phyloP scores from a whole-genome alignment of 2,329 filamentous ascomycete genomes.

The Zalaria obscura region DNA sequence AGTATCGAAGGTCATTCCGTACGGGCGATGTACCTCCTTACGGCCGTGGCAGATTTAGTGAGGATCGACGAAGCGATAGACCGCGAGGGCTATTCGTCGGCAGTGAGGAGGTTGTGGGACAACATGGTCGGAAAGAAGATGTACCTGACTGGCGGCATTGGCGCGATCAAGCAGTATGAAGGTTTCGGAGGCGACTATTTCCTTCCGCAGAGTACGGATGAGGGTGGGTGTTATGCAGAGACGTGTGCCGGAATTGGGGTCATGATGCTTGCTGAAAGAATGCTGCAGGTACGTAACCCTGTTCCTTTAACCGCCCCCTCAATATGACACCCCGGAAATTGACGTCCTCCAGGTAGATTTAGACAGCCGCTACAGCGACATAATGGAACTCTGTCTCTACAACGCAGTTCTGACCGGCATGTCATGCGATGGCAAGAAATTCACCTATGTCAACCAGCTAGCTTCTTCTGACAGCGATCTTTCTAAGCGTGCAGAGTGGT shows the following conservation, averaged over 20 bases:
- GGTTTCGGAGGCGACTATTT: conserved; percentile 47
- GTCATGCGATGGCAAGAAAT: conserved; percentile 40
- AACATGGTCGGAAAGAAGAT: conserved; percentile 49
- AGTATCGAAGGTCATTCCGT: conserved; percentile 46
- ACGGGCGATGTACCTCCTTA: conserved; percentile 46
- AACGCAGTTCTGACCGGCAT: conserved; percentile 46
- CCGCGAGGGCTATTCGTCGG: conserved; percentile 15
- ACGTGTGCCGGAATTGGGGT: conserved; percentile 47
- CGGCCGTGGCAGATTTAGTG: conserved; percentile 41
- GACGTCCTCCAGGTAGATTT: conserved; percentile 27
- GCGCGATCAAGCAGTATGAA: conserved; percentile 43
- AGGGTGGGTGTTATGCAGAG: conserved; percentile 48
- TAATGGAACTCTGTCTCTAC: conserved; percentile 48
- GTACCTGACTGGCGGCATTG: conserved; percentile 49
- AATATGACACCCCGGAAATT: no score
- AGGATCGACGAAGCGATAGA: conserved; percentile 18
- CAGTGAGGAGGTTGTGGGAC: conserved; percentile 38
- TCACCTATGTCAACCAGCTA: conserved; percentile 49
- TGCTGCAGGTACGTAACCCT: conserved; percentile 29
- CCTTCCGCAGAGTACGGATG: conserved; percentile 43
- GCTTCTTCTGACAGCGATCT: conserved; percentile 37
- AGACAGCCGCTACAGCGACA: conserved; percentile 38
- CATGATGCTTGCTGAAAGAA: conserved; percentile 45
- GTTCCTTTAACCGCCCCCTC: no score
- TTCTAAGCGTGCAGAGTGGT: conserved; percentile 42